phyloP scores from a whole-genome alignment of 352 stramenopile species.

The Phytophthora litchii region DNA sequence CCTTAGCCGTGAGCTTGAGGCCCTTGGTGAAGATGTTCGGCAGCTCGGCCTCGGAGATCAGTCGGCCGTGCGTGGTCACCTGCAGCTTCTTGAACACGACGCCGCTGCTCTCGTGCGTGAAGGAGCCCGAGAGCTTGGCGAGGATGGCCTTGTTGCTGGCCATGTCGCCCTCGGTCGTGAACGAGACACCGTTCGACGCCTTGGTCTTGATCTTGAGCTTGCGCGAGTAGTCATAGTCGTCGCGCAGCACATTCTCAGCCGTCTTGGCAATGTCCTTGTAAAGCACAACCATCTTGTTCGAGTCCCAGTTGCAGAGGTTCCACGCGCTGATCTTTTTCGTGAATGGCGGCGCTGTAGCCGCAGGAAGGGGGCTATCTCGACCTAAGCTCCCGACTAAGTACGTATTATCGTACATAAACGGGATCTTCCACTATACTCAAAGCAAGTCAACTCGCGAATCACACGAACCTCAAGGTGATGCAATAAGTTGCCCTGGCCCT shows the following conservation, averaged over 20 bases:
- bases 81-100: slow-evolving; percentile 90
- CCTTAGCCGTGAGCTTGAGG: slow-evolving; percentile 85
- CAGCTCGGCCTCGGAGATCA: slow-evolving; percentile 80
- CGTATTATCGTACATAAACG: slow-evolving; percentile 22
- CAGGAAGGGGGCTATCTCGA: slow-evolving; percentile 21
- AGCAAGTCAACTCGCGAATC: slow-evolving; percentile 10
- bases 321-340: slow-evolving; percentile 55
- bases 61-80: slow-evolving; percentile 79
- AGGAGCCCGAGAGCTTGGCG: slow-evolving; percentile 78
- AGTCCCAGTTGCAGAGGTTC: slow-evolving; percentile 13
- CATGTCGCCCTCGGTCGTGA: slow-evolving; percentile 89
- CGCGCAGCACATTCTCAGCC: slow-evolving; percentile 81
- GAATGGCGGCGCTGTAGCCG: slow-evolving; percentile 50
- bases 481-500: slow-evolving; percentile 22
- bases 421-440: slow-evolving; percentile 7
- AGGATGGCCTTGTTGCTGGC: slow-evolving; percentile 88
- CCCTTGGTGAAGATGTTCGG: slow-evolving; percentile 81
- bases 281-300: slow-evolving; percentile 59
- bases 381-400: slow-evolving; percentile 37
- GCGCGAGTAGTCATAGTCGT: slow-evolving; percentile 91
- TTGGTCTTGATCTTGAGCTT: slow-evolving; percentile 94
- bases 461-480: slow-evolving; percentile 25
- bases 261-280: slow-evolving; percentile 91
- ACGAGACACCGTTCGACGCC: slow-evolving; percentile 81
- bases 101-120: slow-evolving; percentile 63